Percentiles rank a stretch among this genome's conserved stretches.
These are phyloP conservation scores for Diutina catenulata DNA, from an alignment of 1,139 yeast genomes.

Conservation along the genomic window DNA sequence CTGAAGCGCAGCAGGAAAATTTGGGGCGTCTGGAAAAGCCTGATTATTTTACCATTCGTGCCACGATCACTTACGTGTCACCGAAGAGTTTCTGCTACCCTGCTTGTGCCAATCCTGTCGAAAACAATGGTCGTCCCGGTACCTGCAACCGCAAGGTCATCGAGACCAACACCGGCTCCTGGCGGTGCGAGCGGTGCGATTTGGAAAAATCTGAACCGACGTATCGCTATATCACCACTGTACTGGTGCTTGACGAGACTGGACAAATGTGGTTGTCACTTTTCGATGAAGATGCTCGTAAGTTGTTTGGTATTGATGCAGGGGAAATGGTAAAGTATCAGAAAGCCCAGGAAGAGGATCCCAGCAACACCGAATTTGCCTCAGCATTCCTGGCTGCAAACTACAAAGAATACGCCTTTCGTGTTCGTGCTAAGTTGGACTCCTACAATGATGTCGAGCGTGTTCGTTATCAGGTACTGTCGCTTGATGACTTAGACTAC, in stretches of 20 bases:
- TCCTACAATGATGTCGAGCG: constrained; percentile 69
- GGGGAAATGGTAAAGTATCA: constrained; percentile 40
- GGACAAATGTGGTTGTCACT: constrained; percentile 82
- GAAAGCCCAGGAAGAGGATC: constrained; percentile 19
- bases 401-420: constrained; percentile 60
- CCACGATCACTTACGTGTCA: constrained; percentile 56
- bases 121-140: constrained; percentile 12
- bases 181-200: constrained; percentile 94
- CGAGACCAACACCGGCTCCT: constrained; percentile 59
- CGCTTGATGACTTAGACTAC: constrained; percentile 45
- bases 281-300: constrained; percentile 75
- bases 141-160: constrained; percentile 73
- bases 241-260: constrained; percentile 64
- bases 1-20: constrained; percentile 55
- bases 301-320: constrained; percentile 60
- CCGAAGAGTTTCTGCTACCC: constrained; percentile 72
- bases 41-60: constrained; percentile 68
- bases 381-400: constrained; percentile 40
- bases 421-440: constrained; percentile 76
- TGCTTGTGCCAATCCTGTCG: constrained; percentile 59
- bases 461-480: constrained; percentile 60
- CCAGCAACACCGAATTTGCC: constrained; percentile 32
- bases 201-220: constrained; percentile 54
- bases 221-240: constrained; percentile 66
- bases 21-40: constrained; percentile 67